Evolutionary conservation across 306 rosid species (phyloP), one percentile per base, ranked within the genome.

Genomic region (Lagenaria siceraria): DNA sequence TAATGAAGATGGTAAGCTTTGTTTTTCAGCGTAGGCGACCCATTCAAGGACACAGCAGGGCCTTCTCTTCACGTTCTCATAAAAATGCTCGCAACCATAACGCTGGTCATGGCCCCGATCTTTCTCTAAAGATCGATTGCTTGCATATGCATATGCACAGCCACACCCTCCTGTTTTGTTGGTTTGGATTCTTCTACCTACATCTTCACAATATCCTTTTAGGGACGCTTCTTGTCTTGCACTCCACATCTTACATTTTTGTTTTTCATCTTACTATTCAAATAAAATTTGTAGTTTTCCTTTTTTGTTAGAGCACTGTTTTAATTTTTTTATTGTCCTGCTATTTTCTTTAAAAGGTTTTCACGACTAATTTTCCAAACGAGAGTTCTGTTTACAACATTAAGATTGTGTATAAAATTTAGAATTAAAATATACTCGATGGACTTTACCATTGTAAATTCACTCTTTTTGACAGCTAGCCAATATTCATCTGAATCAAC

Each of bases 31-130:
- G 97, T 95, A 83, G 97, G 99, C 71, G 99, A 95, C 70, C 99
- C 98, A 19, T 95, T 95, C 86, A 95, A 95, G 86, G 99, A 95
- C 90, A 95, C 99, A 27, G 98, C 98, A 8, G 99, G 99, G 81
- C 99, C 99, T 80, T 95, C 97, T 27, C 80, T 95, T 77, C 99
- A 95, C 77, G 99, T 95, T 21, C 98, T 95, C 51, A 95, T 95
- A 54, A 95, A 95, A 87, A 89, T 95, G 99, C 99, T 95, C 29
- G 88, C 99, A 25, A 95, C 99, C 9, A 92, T 95, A 48, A 95
- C 99, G 0, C 89, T 95, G 24, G 99, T 95, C 40, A 95, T 95
- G 99, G 99, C 99, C 83, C 99, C 99, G 0, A 78, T 95, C 68
- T 95, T 95, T 82, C 97, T 95, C 81, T 95, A 95, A 92, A 70